Base-by-base conservation (phyloP, 1,139 yeast species). In the Blastobotrys malaysiensis region DNA sequence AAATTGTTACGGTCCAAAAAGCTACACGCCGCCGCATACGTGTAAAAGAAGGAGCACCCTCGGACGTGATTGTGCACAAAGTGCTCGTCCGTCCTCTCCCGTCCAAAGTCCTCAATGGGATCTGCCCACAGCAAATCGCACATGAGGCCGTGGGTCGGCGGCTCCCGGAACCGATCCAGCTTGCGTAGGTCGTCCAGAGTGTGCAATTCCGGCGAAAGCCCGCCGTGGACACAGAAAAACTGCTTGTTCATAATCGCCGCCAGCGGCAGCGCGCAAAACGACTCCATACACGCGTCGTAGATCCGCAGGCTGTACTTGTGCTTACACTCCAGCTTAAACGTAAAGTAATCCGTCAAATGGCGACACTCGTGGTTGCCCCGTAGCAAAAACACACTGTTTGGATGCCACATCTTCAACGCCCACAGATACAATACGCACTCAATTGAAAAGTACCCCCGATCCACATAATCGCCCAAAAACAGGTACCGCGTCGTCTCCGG, bases 81-180 rank as follows among this genome's bases (percentile, higher is more conserved):
- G 13, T 77, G 75, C 27, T 78, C 79, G 51, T 77, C 81, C 55
- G 75, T 75, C 49, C 78, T 78, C 57, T 84, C 91, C 5, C 76
- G 82, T 66, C 95, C 99, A 68, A 88, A 93, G 52, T 86, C 86
- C 63, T 90, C 96, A 26, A 86, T 74, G 0, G 99, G 99, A 69
- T 93, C 99, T 0, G 97, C 88, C 99, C 99, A 93, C 64, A 93
- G 78, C 60, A 93, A 74, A 70, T 93, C 99, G 72, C 98, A 91
- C 93, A 90, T 88, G 55, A 93, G 72, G 0, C 99, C 99, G 59
- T 84, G 82, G 2, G 97, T 87, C 7, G 99, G 99, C 36, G 97
- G 97, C 67, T 91, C 96, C 59, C 87, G 78, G 73, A 91, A 93
- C 59, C 99, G 78, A 70, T 91, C 83, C 46, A 93, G 74, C 51